Evolutionary conservation across 192 early-diverging fungal genomes (phyloP).

Genomic region (Obelidium mucronatum): DNA sequence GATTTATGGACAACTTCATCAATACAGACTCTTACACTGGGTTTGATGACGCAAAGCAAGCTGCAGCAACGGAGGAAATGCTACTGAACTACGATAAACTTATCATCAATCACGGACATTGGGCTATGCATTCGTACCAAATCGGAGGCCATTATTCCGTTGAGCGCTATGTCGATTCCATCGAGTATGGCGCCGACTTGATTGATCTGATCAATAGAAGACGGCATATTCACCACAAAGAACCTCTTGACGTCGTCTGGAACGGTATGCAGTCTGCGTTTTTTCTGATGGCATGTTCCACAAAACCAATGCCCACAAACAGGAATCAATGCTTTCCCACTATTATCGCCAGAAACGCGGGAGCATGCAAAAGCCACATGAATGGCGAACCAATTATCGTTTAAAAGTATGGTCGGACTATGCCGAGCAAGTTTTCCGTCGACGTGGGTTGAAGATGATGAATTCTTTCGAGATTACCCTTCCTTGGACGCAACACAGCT

Average conservation of each 20-base stretch:
- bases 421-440: not conserved
- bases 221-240: not conserved
- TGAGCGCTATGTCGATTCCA: not conserved
- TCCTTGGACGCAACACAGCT: not conserved
- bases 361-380: not conserved
- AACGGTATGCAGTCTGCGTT: not conserved
- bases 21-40: not conserved
- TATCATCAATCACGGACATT: constrained; percentile 6
- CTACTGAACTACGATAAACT: not conserved
- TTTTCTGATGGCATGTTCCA: not conserved
- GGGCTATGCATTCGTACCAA: not conserved
- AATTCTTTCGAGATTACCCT: constrained; percentile 16
- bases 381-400: constrained; percentile 25
- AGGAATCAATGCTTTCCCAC: constrained; percentile 1
- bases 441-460: constrained; percentile 3
- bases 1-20: not conserved
- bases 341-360: not conserved
- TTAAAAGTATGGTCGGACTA: not conserved
- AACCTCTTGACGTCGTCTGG: not conserved
- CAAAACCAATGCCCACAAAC: too few species aligned
- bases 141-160: constrained; percentile 1
- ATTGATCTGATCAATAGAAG: not conserved
- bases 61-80: not conserved
- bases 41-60: not conserved
- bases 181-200: not conserved